These are phyloP conservation scores for Saccharomyces eubayanus DNA, from an alignment of 805 yeast species.

Conservation along the genomic window DNA sequence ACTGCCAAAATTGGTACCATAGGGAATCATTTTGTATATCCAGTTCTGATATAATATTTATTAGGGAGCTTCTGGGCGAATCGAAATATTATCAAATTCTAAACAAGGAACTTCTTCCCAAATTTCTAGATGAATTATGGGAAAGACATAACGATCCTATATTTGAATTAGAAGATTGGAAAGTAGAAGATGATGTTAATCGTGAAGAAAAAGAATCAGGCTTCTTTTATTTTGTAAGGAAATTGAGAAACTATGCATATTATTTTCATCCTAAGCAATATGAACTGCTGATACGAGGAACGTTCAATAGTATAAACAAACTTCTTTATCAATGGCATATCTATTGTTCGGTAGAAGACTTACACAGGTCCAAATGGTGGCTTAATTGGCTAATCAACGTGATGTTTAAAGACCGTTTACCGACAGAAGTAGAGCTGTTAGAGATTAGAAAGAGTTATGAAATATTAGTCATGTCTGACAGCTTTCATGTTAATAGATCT, in stretches of 20 bases:
- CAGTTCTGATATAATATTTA: constrained; percentile 7
- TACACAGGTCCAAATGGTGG: constrained; percentile 14
- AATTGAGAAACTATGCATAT: constrained; percentile 8
- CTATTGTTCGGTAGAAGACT: constrained; percentile 9
- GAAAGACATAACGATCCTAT: constrained; percentile 20
- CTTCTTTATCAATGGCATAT: constrained; percentile 20
- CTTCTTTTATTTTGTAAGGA: constrained; percentile 9
- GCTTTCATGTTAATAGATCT: constrained; percentile 3
- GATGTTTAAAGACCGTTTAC: constrained; percentile 4
- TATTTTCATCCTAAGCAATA: constrained; percentile 9
- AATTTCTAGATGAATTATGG: constrained; percentile 18
- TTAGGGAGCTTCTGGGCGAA: constrained; percentile 10
- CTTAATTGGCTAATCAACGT: constrained; percentile 16
- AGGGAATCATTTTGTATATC: constrained; percentile 5
- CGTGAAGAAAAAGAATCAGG: constrained; percentile 3
- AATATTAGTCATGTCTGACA: background rate
- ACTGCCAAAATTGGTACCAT: constrained; percentile 18
- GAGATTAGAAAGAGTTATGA: constrained; percentile 2
- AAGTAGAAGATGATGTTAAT: background rate
- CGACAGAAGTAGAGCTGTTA: constrained; percentile 8
- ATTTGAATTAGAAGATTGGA: constrained; percentile 15
- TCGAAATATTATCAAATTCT: constrained; percentile 7
- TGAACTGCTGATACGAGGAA: constrained; percentile 5
- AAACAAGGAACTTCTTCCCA: constrained; percentile 7
- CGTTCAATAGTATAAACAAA: constrained; percentile 20